Percentiles rank a stretch among this genome's conserved stretches.
These are phyloP conservation scores for Vicia sativa DNA, from an alignment of 306 rosid species.

Conservation along the genomic window DNA sequence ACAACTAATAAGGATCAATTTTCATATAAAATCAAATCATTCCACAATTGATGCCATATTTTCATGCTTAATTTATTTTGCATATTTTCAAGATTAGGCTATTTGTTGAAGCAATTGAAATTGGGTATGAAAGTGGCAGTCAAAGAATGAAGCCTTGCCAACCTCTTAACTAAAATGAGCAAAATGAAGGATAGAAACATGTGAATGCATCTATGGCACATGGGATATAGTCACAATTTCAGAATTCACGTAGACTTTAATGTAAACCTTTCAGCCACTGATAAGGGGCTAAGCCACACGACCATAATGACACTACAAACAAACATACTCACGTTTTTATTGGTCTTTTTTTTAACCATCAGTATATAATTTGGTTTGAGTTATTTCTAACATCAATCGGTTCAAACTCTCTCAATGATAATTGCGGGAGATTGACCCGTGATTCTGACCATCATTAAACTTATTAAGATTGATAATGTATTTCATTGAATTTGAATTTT, in stretches of 20 bases:
- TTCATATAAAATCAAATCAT: conserved; percentile 32
- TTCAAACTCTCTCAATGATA: no score
- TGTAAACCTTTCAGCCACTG: conserved; percentile 15
- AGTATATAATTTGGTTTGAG: no score
- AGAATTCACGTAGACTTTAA: conserved; percentile 34
- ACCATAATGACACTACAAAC: background rate
- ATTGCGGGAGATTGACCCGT: no score
- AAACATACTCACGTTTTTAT: no score
- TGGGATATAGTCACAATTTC: conserved; percentile 34
- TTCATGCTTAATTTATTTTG: conserved; percentile 10
- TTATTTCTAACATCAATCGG: no score
- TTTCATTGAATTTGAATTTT: no score
- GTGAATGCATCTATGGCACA: conserved; percentile 44
- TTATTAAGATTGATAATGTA: no score
- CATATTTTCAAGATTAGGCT: conserved; percentile 30
- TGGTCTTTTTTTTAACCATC: no score
- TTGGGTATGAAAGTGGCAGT: conserved; percentile 29
- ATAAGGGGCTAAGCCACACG: background rate
- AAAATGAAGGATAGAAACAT: conserved; percentile 37
- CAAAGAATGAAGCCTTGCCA: conserved; percentile 35
- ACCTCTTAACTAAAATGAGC: conserved; percentile 36
- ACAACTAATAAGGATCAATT: no score
- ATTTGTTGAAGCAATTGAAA: conserved; percentile 23
- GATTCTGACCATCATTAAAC: no score
- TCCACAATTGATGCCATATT: conserved; percentile 45